Evolutionary conservation across 2,329 filamentous ascomycete species (phyloP).

Genomic region (Fonsecaea pugnacius): DNA sequence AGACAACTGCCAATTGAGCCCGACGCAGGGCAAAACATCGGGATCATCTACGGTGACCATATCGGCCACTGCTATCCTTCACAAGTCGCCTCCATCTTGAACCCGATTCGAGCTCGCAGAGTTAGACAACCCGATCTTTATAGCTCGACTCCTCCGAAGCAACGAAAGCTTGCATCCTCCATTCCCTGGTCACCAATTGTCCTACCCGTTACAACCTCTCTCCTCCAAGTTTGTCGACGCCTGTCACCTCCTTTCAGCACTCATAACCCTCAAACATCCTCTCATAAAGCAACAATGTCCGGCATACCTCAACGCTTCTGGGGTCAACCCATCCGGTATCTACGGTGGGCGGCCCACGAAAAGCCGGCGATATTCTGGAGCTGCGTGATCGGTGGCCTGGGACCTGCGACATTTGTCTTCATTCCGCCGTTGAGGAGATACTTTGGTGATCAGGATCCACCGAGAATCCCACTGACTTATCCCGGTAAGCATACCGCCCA

Average conservation of each 20-base stretch:
- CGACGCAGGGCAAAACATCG: constrained; percentile 11
- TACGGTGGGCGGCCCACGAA: constrained; percentile 84
- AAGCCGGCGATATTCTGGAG: constrained; percentile 93
- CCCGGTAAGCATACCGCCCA: constrained; percentile 68
- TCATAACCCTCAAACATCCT: not conserved
- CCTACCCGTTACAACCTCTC: not conserved
- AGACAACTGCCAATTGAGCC: constrained; percentile 13
- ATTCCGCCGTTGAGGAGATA: constrained; percentile 74
- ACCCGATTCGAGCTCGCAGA: not conserved
- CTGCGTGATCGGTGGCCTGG: constrained; percentile 71
- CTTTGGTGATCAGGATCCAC: constrained; percentile 74
- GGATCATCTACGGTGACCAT: not conserved
- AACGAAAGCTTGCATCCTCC: not conserved
- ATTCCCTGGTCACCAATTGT: not conserved
- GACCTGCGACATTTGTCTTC: constrained; percentile 70
- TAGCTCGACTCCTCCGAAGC: not conserved
- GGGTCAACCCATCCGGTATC: constrained; percentile 78
- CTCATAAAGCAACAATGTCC: constrained; percentile 45
- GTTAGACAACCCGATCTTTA: not conserved
- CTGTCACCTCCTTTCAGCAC: not conserved
- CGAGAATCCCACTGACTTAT: constrained; percentile 83
- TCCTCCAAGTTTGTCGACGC: not conserved
- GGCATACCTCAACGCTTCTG: constrained; percentile 73
- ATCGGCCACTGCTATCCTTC: not conserved
- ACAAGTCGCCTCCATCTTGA: not conserved